Base-by-base conservation (phyloP, 768 basidiomycete genomes). In the Cyclocybe cylindracea region DNA sequence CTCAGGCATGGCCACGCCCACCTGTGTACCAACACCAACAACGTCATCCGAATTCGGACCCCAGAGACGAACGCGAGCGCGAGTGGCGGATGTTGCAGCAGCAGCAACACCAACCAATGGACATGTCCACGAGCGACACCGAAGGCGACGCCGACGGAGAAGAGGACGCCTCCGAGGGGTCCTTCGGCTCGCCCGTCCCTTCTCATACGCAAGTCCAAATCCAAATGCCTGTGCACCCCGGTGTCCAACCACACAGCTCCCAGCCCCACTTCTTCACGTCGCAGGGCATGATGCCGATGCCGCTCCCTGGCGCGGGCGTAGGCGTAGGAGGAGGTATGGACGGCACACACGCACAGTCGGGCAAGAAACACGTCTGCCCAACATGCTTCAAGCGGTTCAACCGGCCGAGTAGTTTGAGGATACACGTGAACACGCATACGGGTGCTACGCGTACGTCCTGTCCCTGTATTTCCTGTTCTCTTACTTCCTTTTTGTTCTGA, bases 401-500 rank as follows among this genome's bases (percentile, higher is more conserved):
- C 63, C 75, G 86, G 6, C 86, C 86, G 6, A 84, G 83, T 55
- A 86, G 84, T 63, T 71, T 87, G 43, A 70, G 77, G 24, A 85
- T 86, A 38, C 86, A 86, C 61, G 73, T 80, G 44, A 86, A 86
- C 59, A 85, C 83, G 1, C 86, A 87, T 61, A 86, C 84, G 4
- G 86, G 86, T 10, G 83, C 76, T 14, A 85, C 82, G 54, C 85
- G 85, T 87, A 63, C 64, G 84, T 73, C n/a, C 39, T 52, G 34
- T 37, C 43, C 47, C 37, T 46, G 32, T 38, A 42, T 45, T 44
- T 40, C 37, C 47, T 44, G 33, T 54, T 42, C 38, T 54, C 33
- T 51, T 36, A 16, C 41, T 10, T 16, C 34, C 38, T 34, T 44
- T 34, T 40, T 11, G 10, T 52, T 36, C 39, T 46, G 18, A 9